Evolutionary conservation across 495 filamentous ascomycete species (phyloP), one percentile per base, ranked within the genome.

Genomic region (Staphylotrichum longicolle): DNA sequence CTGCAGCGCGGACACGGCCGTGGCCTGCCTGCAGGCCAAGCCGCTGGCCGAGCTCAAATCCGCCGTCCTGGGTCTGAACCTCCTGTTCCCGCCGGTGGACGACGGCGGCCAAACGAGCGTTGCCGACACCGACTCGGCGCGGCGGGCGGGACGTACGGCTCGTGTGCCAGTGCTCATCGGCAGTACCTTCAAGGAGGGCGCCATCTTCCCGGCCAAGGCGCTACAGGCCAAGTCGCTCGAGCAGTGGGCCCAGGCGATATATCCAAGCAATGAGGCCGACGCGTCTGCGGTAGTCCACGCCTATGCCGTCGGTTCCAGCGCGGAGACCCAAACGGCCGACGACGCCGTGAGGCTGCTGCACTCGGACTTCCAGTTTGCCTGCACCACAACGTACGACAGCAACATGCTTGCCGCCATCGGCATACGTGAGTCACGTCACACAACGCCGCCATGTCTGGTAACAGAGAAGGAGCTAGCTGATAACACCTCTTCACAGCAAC

Each of bases 331-430:
- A 35, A 51, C 27, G 5, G 27, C 48, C 1, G 49, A 35, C 11
- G 49, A 52, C 33, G 49, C 49, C 33, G 32, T 37, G 9, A 37
- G 34, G 49, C 49, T 52, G 49, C 33, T 52, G 2, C 49, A 52
- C 37, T 52, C 49, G 2, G 49, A 52, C 33, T 52, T 52, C 34
- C 49, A 52, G 3, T 52, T 52, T 37, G 49, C 49, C 7, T 52
- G 49, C 33, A 52, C 49, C 2, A 52, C 49, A 5, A 37, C 49
- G 14, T 52, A 52, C 49, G 49, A 52, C 49, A 52, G 49, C 49
- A 37, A 52, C 14, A 52, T 52, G 2, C 35, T 52, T 2, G 10
- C 49, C 4, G 15, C 11, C 49, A 35, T 52, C 14, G 33, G 14
- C 49, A 52, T 52, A 37, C 49, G 49, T 52, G 7, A 52, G 49